These are phyloP conservation scores for Paramecium octaurelia DNA, from an alignment of 73 alveolate genomes.

Conservation along the genomic window DNA sequence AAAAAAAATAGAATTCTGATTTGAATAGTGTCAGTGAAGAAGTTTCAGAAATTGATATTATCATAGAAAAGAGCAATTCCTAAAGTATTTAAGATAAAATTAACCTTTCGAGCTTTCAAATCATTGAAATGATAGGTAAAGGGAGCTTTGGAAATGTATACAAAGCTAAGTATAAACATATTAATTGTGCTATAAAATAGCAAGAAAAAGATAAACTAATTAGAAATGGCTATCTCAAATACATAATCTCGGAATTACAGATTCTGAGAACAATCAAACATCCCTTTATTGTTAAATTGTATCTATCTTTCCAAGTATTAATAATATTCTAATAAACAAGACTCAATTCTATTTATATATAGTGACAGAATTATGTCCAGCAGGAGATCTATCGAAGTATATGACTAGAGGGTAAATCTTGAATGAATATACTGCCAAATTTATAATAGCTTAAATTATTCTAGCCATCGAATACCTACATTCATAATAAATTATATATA, in stretches of 20 bases:
- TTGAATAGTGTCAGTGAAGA: not conserved
- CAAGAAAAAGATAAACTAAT: not conserved
- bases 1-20: not conserved
- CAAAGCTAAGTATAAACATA: not conserved
- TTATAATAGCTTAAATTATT: conserved; percentile 66
- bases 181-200: conserved; percentile 54
- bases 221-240: not conserved
- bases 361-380: conserved; percentile 72
- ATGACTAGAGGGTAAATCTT: conserved; percentile 43
- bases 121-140: conserved; percentile 3
- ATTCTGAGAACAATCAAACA: conserved; percentile 47
- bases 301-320: conserved; percentile 52
- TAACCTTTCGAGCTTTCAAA: not conserved
- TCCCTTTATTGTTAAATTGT: conserved; percentile 66
- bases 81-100: not conserved
- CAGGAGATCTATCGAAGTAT: conserved; percentile 69
- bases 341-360: conserved; percentile 58
- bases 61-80: not conserved
- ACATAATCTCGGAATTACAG: not conserved
- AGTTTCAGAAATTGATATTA: not conserved
- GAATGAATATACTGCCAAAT: conserved; percentile 64
- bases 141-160: conserved; percentile 59
- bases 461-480: conserved; percentile 71
- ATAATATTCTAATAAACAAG: not conserved
- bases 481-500: conserved; percentile 63